Evolutionary conservation across 1,284 basidiomycete genomes (phyloP).

Genomic region (Sanghuangporus weigelae): DNA sequence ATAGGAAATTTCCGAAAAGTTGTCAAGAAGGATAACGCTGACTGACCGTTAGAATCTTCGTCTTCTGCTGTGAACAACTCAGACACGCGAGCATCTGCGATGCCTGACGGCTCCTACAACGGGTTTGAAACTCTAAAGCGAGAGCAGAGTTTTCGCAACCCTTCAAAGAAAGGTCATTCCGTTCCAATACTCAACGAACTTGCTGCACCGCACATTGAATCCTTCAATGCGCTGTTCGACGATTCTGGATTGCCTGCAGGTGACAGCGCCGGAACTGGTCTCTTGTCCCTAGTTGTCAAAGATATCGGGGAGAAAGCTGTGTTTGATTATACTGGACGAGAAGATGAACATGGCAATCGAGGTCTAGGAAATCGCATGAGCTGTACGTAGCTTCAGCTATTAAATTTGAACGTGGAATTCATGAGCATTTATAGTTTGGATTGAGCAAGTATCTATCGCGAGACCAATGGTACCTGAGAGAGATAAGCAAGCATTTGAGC

Average conservation of each 20-base stretch:
- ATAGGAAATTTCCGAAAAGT: neutral
- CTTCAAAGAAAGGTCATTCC: slow-evolving; percentile 63
- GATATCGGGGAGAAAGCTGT: slow-evolving; percentile 89
- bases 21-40: no score
- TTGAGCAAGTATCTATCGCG: slow-evolving; percentile 81
- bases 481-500: slow-evolving; percentile 56
- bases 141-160: slow-evolving; percentile 79
- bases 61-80: neutral
- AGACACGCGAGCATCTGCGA: neutral
- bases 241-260: slow-evolving; percentile 70
- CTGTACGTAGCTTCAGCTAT: slow-evolving; percentile 53
- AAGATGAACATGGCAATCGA: slow-evolving; percentile 47
- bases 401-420: neutral
- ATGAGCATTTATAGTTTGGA: slow-evolving; percentile 62
- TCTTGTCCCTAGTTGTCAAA: slow-evolving; percentile 76
- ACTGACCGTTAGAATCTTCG: neutral
- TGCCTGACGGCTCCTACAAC: slow-evolving; percentile 17
- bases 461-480: slow-evolving; percentile 87
- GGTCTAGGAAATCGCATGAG: slow-evolving; percentile 79
- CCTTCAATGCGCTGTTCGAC: slow-evolving; percentile 94
- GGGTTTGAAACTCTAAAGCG: slow-evolving; percentile 81
- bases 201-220: slow-evolving; percentile 91
- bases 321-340: slow-evolving; percentile 74
- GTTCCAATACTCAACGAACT: slow-evolving; percentile 90
- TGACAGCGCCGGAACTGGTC: slow-evolving; percentile 73